phyloP scores from a whole-genome alignment of 1,284 basidiomycete species.

The Meira miltonrushii region DNA sequence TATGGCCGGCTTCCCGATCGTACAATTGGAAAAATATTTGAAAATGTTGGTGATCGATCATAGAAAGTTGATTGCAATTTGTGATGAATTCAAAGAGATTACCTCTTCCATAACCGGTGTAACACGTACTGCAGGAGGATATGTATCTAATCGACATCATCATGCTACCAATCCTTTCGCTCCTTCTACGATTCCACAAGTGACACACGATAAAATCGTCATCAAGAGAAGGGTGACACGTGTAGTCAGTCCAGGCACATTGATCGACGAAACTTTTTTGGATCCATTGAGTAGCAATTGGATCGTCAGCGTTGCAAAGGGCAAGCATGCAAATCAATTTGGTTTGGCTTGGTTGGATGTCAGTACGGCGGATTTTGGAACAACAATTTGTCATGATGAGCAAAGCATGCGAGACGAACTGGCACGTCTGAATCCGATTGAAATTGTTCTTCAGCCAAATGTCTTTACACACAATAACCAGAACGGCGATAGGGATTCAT shows the following conservation, averaged over 20 bases:
- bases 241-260: conserved; percentile 45
- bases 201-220: conserved; percentile 15
- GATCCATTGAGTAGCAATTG: conserved; percentile 49
- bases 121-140: background rate
- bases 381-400: conserved; percentile 28
- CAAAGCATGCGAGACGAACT: conserved; percentile 41
- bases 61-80: conserved; percentile 43
- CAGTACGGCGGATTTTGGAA: conserved; percentile 47
- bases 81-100: conserved; percentile 38
- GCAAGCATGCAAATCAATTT: conserved; percentile 12
- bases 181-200: background rate
- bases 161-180: too few relatives aligned
- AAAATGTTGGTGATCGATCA: conserved; percentile 46
- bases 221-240: conserved; percentile 39
- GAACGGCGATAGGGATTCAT: background rate
- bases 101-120: background rate
- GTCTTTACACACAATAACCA: conserved; percentile 4
- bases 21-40: conserved; percentile 49
- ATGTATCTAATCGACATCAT: background rate
- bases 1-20: conserved; percentile 49
- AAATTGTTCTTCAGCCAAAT: conserved; percentile 32
- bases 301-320: conserved; percentile 25
- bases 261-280: conserved; percentile 49
- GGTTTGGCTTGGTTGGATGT: conserved; percentile 50
- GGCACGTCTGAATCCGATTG: conserved; percentile 36